Conservation (phyloP, 768 basidiomycete genomes). For the Hygrocybe punicea region DNA sequence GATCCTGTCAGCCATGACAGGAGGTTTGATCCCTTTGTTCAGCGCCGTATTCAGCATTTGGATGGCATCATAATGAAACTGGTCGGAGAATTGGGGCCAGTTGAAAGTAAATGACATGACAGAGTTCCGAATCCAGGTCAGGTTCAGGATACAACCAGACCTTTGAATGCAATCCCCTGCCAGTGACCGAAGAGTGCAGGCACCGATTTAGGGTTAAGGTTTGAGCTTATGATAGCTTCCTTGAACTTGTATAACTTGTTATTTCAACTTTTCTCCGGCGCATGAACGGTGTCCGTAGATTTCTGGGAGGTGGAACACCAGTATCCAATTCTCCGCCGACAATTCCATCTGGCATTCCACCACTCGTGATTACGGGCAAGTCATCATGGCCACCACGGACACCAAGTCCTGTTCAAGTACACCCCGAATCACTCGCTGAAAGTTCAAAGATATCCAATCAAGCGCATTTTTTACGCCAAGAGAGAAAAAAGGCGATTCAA, state of each 20-base stretch:
- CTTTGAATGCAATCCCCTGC: too few relatives aligned
- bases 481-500: conserved; percentile 37
- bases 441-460: conserved; percentile 42
- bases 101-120: conserved; percentile 87
- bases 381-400: conserved; percentile 48
- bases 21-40: conserved; percentile 96
- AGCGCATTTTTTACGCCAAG: conserved; percentile 53
- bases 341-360: conserved; percentile 19
- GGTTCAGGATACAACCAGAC: too few relatives aligned
- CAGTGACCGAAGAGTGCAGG: not conserved
- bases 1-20: conserved; percentile 94
- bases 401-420: conserved; percentile 33
- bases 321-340: conserved; percentile 25
- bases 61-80: conserved; percentile 93
- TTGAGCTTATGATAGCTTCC: not conserved
- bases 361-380: conserved; percentile 27
- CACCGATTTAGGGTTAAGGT: conserved; percentile 4
- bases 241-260: not conserved
- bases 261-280: too few relatives aligned
- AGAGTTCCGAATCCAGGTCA: not conserved
- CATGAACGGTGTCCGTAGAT: conserved; percentile 73
- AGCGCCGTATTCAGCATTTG: conserved; percentile 96
- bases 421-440: conserved; percentile 20
- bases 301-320: conserved; percentile 46
- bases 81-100: conserved; percentile 96